These are phyloP conservation scores for Calonectria ilicicola DNA, from an alignment of 2,329 filamentous ascomycete genomes.

Conservation along the genomic window DNA sequence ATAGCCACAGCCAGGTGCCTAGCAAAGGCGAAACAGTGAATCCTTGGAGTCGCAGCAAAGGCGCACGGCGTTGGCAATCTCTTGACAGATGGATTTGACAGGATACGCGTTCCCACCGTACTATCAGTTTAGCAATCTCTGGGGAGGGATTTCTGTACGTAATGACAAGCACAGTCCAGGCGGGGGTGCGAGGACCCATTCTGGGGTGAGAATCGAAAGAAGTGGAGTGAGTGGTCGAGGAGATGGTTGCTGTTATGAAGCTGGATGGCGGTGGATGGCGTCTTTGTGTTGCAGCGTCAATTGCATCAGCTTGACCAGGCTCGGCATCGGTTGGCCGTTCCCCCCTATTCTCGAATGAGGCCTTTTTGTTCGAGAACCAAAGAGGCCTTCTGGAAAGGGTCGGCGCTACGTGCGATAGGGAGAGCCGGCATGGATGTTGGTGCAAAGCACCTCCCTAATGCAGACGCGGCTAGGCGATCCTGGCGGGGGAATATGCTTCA, in stretches of 20 bases:
- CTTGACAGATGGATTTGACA: neutral
- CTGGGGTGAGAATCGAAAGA: constrained; percentile 3
- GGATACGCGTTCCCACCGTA: neutral
- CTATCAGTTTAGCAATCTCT: constrained; percentile 1
- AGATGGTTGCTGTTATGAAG: no score
- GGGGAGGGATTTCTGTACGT: constrained; percentile 24
- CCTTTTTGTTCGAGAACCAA: neutral
- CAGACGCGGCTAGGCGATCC: neutral
- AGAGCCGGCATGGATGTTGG: neutral
- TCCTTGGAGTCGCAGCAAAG: neutral
- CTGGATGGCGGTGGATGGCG: neutral
- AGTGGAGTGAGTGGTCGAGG: neutral
- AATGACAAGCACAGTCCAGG: constrained; percentile 21
- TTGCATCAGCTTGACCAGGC: neutral
- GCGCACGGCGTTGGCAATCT: neutral
- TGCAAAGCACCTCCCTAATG: constrained; percentile 23
- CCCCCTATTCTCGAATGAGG: neutral
- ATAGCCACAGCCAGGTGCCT: neutral
- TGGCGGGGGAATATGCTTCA: neutral
- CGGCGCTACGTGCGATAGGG: neutral
- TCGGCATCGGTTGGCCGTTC: neutral
- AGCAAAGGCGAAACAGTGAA: neutral
- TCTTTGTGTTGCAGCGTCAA: neutral
- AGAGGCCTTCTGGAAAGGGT: neutral
- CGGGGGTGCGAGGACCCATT: constrained; percentile 13